Conservation (phyloP, 306 rosid species). For the Purshia tridentata region DNA sequence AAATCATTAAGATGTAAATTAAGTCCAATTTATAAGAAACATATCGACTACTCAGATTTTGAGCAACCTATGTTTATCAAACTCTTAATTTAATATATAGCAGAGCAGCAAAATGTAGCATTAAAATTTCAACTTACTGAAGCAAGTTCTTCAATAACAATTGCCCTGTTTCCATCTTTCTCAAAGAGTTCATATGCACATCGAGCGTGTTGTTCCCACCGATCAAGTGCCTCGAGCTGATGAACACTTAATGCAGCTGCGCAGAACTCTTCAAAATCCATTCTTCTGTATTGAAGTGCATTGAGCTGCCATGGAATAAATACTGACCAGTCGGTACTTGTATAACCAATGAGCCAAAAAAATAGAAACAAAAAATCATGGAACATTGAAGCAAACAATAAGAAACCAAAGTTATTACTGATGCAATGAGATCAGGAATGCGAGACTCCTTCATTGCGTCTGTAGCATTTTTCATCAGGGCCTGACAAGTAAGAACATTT, state of each 20-base stretch:
- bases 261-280: slow-evolving; percentile 98
- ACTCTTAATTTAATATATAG: neutral
- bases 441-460: slow-evolving; percentile 97
- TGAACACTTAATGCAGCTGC: slow-evolving; percentile 90
- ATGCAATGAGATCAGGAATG: slow-evolving; percentile 67
- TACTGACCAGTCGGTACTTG: slow-evolving; percentile 22
- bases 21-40: neutral
- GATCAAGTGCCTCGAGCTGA: slow-evolving; percentile 96
- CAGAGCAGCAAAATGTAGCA: neutral
- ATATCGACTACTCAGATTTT: neutral
- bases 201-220: slow-evolving; percentile 96
- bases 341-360: slow-evolving; percentile 20
- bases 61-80: neutral
- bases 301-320: slow-evolving; percentile 60
- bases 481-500: slow-evolving; percentile 46
- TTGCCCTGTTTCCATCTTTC: slow-evolving; percentile 90
- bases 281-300: slow-evolving; percentile 91
- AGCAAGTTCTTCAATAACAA: slow-evolving; percentile 95
- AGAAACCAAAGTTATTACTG: slow-evolving; percentile 45
- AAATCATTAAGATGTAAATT: neutral
- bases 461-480: slow-evolving; percentile 73
- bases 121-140: slow-evolving; percentile 55
- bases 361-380: slow-evolving; percentile 12
- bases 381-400: slow-evolving; percentile 7
- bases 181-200: slow-evolving; percentile 94